Evolutionary conservation across 2,329 filamentous ascomycete species (phyloP), one percentile per base, ranked within the genome.

Genomic region (Microsporum audouinii): DNA sequence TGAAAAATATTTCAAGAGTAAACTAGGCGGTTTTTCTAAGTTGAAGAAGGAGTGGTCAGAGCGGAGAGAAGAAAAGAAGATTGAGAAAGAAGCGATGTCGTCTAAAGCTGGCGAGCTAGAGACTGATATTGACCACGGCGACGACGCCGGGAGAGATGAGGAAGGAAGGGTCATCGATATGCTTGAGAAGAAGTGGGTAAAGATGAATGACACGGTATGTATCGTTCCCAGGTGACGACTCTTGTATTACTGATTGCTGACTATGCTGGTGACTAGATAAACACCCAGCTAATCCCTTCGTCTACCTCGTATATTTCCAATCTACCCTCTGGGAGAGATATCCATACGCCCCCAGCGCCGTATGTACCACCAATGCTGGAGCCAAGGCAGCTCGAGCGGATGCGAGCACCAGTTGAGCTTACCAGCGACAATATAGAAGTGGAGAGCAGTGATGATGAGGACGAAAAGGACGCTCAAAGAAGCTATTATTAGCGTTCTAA

Each of bases 291-390:
- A 1, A 82, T 97, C 36, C 90, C 91, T 0, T 80, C 88, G 0
- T 81, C 83, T 3, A 86, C 85, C 12, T 82, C 88, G 0, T 76
- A 96, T 7, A 75, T 95, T 3, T 82, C 88, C 5, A 86, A 84
- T 63, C 88, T 97, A 77, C 92, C 94, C 0, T 92, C 88, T 0
- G 92, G 92, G 1, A 84, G 92, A 64, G 91, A 96, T 68, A 90
- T 96, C 59, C 88, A 95, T 61, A 65, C 71, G 65, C 81, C 79
- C 0, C 77, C 89, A 39, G 86, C 86, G 68, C 79, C 84, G 0
- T 96, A 85, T 67, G 77, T 81, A 5, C 82, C 84, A 0, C 87
- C 88, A 0, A 71, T 75, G 1, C 75, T 96, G 8, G 87, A 88
- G 49, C 77, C 80, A 8, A 81, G 85, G 33, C 77, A 82, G 0